These are phyloP conservation scores for Penicillium sp. DNA, from an alignment of 2,329 filamentous ascomycete species.

Conservation along the genomic window DNA sequence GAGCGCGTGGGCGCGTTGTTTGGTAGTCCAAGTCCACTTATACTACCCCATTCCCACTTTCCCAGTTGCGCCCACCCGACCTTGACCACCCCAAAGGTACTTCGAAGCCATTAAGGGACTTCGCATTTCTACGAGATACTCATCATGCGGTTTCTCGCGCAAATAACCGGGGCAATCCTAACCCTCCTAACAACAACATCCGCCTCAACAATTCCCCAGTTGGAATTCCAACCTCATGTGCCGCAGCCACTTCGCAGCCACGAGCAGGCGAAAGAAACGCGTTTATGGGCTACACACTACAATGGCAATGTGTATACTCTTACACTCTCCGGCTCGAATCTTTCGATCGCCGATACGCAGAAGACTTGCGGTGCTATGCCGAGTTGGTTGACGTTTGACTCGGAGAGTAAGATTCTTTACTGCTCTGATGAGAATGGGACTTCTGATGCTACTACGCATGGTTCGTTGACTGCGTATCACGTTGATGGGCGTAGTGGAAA, in stretches of 20 bases:
- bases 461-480: conserved; percentile 30
- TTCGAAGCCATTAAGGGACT: neutral
- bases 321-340: conserved; percentile 11
- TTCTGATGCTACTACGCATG: conserved; percentile 22
- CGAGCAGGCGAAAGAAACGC: neutral
- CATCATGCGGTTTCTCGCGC: neutral
- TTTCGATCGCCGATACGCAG: conserved; percentile 24
- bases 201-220: neutral
- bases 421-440: conserved; percentile 37
- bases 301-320: conserved; percentile 26
- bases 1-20: neutral
- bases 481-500: conserved; percentile 16
- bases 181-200: neutral
- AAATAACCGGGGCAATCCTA: neutral
- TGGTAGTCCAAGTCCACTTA: neutral
- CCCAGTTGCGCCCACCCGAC: no score
- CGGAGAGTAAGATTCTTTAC: conserved; percentile 28
- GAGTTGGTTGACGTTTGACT: conserved; percentile 38
- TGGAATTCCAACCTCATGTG: neutral
- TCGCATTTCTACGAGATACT: neutral
- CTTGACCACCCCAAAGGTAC: no score
- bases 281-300: conserved; percentile 23
- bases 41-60: neutral
- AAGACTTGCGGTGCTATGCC: conserved; percentile 36
- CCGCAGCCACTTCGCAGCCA: neutral